Base-by-base conservation (phyloP, 108 stramenopile species). In the Nitzschia sp. region DNA sequence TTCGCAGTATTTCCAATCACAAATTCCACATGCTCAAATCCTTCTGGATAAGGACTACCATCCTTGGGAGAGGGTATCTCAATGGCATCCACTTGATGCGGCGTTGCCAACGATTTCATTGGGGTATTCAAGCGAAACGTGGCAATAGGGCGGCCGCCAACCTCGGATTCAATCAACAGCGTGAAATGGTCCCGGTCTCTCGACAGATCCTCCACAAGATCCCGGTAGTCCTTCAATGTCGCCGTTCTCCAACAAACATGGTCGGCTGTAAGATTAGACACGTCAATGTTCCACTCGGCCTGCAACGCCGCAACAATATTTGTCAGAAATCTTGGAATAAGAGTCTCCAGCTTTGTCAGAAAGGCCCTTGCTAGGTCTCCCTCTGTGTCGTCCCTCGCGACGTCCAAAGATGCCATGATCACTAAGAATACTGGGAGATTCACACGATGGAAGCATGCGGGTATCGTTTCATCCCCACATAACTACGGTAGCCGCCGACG, bases 21-120 rank as follows among this genome's bases (percentile, higher is more conserved):
- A 69, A 83, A 81, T 64, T 86, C 85, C 1, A 77, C 77, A 36
- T 86, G 85, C 54, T 86, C 85, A 57, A 82, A 61, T 0, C 85
- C 85, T 29, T 38, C 25, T 4, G 29, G 32, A 65, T 86, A 86
- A 6, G 82, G 76, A 32, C 75, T 64, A 0, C 82, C 82, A 6
- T 57, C 62, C 56, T 86, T 86, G 13, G 85, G 85, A 3, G 78
- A 48, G 13, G 85, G 82, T 33, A 86, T 79, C 58, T 86, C 85
- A 6, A 86, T 28, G 6, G 81, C 71, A 6, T 71, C 42, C 15
- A 86, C 53, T 0, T 9, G 8, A 33, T 60, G 54, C n/a, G 24
- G 4, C 24, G 6, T n/a, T 6, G 31, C 15, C 11, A 9, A 24
- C 2, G 32, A 33, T 54, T 28, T 36, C 23, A 85, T 78, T 27